These are phyloP conservation scores for Teratosphaeria gauchensis DNA, from an alignment of 2,329 filamentous ascomycete genomes.

Conservation along the genomic window DNA sequence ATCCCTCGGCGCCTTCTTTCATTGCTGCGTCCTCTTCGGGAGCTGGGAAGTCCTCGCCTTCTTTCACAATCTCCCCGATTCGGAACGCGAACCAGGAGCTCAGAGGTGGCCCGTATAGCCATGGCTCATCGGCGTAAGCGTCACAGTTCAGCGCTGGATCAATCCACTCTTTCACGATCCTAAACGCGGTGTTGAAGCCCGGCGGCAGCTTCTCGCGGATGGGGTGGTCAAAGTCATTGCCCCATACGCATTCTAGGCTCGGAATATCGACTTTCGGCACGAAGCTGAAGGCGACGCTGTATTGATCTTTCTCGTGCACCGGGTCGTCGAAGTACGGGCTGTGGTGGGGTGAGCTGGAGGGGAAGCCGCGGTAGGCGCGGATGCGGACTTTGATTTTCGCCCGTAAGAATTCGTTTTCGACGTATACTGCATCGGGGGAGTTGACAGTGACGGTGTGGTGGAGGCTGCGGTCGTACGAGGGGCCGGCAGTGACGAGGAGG, in stretches of 20 bases:
- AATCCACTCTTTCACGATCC: slow-evolving; percentile 78
- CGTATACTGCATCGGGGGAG: slow-evolving; percentile 26
- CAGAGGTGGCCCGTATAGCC: slow-evolving; percentile 65
- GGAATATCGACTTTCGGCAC: slow-evolving; percentile 56
- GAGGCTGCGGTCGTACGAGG: slow-evolving; percentile 57
- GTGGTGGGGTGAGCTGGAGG: slow-evolving; percentile 50
- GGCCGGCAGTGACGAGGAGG: slow-evolving; percentile 70
- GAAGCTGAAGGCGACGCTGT: slow-evolving; percentile 73
- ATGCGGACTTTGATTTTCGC: slow-evolving; percentile 70
- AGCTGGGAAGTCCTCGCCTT: slow-evolving; percentile 15
- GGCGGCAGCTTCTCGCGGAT: slow-evolving; percentile 77
- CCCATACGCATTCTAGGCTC: slow-evolving; percentile 69
- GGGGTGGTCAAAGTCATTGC: slow-evolving; percentile 87
- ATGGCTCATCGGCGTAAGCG: slow-evolving; percentile 75
- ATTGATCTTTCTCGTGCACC: slow-evolving; percentile 65
- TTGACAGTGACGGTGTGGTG: slow-evolving; percentile 72
- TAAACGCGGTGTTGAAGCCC: slow-evolving; percentile 74
- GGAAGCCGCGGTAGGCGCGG: slow-evolving; percentile 54
- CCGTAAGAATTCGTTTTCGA: slow-evolving; percentile 56
- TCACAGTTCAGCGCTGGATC: slow-evolving; percentile 87
- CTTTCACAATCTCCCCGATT: slow-evolving; percentile 17
- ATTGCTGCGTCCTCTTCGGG: slow-evolving; percentile 23
- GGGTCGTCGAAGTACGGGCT: slow-evolving; percentile 69
- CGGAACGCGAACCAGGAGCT: slow-evolving; percentile 25
- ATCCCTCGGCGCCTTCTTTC: slow-evolving; percentile 32